phyloP scores from a whole-genome alignment of 2,329 filamentous ascomycete species.

The Claviceps monticola region DNA sequence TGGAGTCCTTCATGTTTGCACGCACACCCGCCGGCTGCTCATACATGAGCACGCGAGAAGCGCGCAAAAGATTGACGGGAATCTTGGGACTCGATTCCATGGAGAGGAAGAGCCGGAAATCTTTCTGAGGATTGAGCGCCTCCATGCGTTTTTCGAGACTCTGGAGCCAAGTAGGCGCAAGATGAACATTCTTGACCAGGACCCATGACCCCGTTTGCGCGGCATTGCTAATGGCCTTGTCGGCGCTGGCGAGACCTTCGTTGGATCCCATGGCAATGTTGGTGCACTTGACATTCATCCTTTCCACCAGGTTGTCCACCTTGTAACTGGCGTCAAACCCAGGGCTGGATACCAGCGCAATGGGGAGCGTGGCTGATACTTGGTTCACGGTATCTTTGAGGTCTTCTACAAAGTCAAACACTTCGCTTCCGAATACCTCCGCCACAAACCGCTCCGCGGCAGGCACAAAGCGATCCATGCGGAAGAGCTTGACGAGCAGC shows the following conservation, averaged over 20 bases:
- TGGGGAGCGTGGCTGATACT: conserved; percentile 70
- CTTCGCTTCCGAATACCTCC: conserved; percentile 67
- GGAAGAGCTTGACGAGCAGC: conserved; percentile 84
- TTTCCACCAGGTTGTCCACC: conserved; percentile 86
- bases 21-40: conserved; percentile 94
- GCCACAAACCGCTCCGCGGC: conserved; percentile 82
- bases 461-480: conserved; percentile 89
- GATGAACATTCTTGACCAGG: conserved; percentile 95
- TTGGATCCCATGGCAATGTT: conserved; percentile 99
- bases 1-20: conserved; percentile 97
- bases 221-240: conserved; percentile 88
- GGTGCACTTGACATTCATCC: conserved; percentile 67
- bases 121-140: conserved; percentile 79
- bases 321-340: conserved; percentile 99
- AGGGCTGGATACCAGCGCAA: conserved; percentile 85
- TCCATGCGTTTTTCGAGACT: conserved; percentile 95
- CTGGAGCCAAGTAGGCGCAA: conserved; percentile 91
- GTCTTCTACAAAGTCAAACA: conserved; percentile 77
- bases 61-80: conserved; percentile 85
- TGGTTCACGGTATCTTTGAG: conserved; percentile 73
- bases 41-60: conserved; percentile 90
- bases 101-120: conserved; percentile 91
- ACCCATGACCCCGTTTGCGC: conserved; percentile 92
- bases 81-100: conserved; percentile 98
- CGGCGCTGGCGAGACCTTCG: conserved; percentile 79